Base-by-base conservation (phyloP, 176 grass and related monocot genomes). In the Oryza officinalis region DNA sequence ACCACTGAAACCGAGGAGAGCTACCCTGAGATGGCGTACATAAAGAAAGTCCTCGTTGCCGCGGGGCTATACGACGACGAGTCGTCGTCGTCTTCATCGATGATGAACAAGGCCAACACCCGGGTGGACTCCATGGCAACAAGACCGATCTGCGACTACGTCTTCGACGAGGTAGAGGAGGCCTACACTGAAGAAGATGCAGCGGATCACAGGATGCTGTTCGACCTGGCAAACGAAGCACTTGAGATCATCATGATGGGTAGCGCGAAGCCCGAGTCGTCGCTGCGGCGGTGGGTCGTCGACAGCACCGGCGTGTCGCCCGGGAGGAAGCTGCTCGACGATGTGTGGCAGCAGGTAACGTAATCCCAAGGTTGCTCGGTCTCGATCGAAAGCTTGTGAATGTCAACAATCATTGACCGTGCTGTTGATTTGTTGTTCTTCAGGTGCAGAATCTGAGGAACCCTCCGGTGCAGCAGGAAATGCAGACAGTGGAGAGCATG, bases 91-190 rank as follows among this genome's bases (percentile, higher is more conserved):
- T 50, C 47, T 50, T 40, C 38, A 52, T 28, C 33, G 59, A 65
- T 85, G 40, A 41, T 38, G 33, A 82, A 71, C 37, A 38, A 38
- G 2, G 32, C 5, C 26, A 50, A 46, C 69, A 37, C 27, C 1
- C 63, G 30, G 28, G 69, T 57, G 71, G 81, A 86, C 81, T 81
- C 69, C 3, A 54, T 76, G 65, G 86, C 82, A 1, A 85, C 44
- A 26, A 85, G 89, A 35, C 78, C 67, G 22, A 82, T 91, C 28
- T 76, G 83, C 17, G 67, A 78, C 4, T 11, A 84, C 17, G 70
- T 89, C 17, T 91, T 92, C 66, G 81, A 90, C n/a, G 77, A 92
- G 74, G 85, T 94, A 6, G 94, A 97, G 81, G 95, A 89, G 81
- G 65, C 80, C 23, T 87, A 40, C 26, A 2, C n/a, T 28, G 79